A percentile compares a stretch with the other conserved stretches of the same genome.
phyloP scores from a whole-genome alignment of 306 rosid species.

The Corylus avellana region DNA sequence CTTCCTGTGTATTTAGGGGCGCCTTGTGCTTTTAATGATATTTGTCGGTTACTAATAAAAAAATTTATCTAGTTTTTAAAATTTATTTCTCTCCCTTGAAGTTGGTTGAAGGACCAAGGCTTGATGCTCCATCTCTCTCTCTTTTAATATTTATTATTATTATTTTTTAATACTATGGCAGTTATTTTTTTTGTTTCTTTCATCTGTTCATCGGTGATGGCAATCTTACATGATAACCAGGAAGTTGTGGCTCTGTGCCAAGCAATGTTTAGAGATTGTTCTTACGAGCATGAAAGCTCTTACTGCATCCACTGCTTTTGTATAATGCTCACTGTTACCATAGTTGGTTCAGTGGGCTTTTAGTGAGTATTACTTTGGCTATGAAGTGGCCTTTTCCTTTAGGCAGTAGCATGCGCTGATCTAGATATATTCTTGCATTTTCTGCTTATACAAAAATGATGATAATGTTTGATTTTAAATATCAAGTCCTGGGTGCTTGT shows the following conservation, averaged over 20 bases:
- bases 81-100: background rate
- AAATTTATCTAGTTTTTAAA: background rate
- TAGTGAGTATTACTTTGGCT: background rate
- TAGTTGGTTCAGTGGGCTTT: background rate
- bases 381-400: background rate
- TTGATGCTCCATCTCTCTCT: background rate
- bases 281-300: background rate
- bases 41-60: too few relatives aligned
- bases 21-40: too few relatives aligned
- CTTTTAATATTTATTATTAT: background rate
- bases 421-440: background rate
- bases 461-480: background rate
- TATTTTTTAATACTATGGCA: background rate
- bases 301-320: background rate
- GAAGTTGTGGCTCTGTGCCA: background rate
- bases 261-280: background rate
- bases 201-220: background rate
- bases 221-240: background rate
- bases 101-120: background rate
- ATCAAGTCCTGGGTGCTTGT: background rate
- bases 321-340: background rate
- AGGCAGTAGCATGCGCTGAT: background rate
- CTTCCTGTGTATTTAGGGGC: too few relatives aligned
- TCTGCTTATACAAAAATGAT: background rate
- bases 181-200: background rate